These are phyloP conservation scores for Phytophthora vignae DNA, from an alignment of 352 stramenopile genomes.

Conservation along the genomic window DNA sequence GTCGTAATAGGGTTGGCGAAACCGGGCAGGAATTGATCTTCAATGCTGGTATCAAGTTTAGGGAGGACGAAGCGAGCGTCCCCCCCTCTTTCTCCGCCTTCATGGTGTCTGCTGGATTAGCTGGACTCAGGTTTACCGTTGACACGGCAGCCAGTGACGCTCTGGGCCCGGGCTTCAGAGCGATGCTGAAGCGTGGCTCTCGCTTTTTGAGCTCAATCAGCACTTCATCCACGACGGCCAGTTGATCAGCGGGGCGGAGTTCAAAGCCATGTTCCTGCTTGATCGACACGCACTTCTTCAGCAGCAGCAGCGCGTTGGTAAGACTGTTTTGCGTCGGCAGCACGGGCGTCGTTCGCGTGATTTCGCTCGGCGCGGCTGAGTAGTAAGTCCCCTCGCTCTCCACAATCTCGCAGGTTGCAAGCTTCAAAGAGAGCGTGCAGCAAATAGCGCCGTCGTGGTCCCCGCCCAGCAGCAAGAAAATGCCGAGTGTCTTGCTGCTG, in stretches of 20 bases:
- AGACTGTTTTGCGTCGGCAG: constrained; percentile 27
- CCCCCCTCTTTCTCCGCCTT: background rate
- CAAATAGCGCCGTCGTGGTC: constrained; percentile 51
- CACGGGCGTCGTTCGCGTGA: constrained; percentile 16
- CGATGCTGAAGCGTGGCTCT: constrained; percentile 23
- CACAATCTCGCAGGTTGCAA: constrained; percentile 30
- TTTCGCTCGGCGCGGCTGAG: constrained; percentile 20
- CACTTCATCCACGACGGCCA: constrained; percentile 28
- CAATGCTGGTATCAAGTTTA: background rate
- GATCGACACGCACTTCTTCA: constrained; percentile 40
- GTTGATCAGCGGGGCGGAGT: constrained; percentile 20
- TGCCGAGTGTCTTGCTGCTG: constrained; percentile 16
- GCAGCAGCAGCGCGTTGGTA: constrained; percentile 35
- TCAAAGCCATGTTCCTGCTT: constrained; percentile 34
- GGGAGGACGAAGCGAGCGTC: background rate
- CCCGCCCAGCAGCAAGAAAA: constrained; percentile 47
- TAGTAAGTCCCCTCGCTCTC: constrained; percentile 41
- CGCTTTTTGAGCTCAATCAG: constrained; percentile 9
- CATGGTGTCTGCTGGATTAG: background rate
- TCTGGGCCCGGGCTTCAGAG: background rate
- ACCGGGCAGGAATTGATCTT: background rate
- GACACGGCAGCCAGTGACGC: background rate
- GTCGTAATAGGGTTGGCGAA: background rate
- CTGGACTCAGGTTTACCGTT: background rate
- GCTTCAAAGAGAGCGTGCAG: constrained; percentile 29